A percentile compares a stretch with the other conserved stretches of the same genome.
These are phyloP conservation scores for Volvox carteri DNA, from an alignment of 163 green algal genomes.

Conservation along the genomic window DNA sequence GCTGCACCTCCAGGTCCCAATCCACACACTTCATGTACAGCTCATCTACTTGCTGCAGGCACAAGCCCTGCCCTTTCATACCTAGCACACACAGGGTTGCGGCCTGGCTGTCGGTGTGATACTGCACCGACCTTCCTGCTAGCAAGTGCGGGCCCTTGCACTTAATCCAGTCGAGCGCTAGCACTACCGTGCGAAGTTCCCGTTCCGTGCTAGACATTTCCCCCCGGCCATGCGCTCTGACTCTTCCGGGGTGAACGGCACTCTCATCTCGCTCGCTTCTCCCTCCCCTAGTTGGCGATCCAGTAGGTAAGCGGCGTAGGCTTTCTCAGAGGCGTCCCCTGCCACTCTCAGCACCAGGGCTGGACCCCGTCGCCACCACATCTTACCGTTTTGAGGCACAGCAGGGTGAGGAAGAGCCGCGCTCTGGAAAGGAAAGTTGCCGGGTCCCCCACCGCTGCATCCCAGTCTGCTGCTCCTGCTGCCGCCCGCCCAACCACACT, in stretches of 20 bases:
- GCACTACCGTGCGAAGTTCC: too few species aligned
- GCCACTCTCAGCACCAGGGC: background rate
- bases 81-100: too few species aligned
- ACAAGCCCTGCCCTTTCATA: too few species aligned
- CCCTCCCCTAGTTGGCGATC: background rate
- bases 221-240: background rate
- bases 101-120: conserved; percentile 34
- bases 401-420: background rate
- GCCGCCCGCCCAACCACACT: background rate
- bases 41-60: too few species aligned
- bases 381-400: conserved; percentile 5
- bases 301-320: background rate
- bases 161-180: too few species aligned
- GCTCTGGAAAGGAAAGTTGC: background rate
- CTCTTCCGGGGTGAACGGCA: too few species aligned
- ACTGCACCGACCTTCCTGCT: conserved; percentile 19
- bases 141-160: too few species aligned
- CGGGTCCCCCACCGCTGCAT: background rate
- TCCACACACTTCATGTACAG: too few species aligned
- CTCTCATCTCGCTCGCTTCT: background rate
- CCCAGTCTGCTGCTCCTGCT: background rate
- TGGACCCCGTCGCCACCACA: background rate
- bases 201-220: conserved; percentile 23
- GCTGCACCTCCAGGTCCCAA: too few species aligned
- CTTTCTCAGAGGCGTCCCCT: too few species aligned